These are phyloP conservation scores for Hypoxylon sp. DNA, from an alignment of 2,329 filamentous ascomycete genomes.

Conservation along the genomic window DNA sequence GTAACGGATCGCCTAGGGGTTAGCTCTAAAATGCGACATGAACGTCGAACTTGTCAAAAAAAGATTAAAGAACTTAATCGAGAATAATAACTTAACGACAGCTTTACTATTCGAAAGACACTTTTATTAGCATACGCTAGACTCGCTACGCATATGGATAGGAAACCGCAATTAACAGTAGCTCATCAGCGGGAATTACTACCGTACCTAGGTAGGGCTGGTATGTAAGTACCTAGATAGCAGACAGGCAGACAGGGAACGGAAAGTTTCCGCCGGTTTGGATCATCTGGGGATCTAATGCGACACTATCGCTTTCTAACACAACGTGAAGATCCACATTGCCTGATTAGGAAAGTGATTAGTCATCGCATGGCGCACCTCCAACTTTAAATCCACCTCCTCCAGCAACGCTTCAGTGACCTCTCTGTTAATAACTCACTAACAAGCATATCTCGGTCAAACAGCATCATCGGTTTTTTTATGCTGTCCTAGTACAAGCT, in stretches of 20 bases:
- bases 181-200: neutral
- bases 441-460: neutral
- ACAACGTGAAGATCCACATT: neutral
- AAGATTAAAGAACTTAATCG: neutral
- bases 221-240: too few relatives aligned
- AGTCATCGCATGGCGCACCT: conserved; percentile 1
- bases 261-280: neutral
- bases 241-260: too few relatives aligned
- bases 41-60: too few relatives aligned
- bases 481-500: neutral
- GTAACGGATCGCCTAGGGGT: too few relatives aligned
- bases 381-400: neutral
- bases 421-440: neutral
- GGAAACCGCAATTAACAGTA: neutral
- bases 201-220: too few relatives aligned
- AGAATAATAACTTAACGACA: neutral
- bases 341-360: conserved; percentile 10
- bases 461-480: too few relatives aligned
- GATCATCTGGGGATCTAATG: neutral
- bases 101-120: neutral
- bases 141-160: neutral
- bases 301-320: neutral
- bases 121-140: neutral
- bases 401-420: neutral
- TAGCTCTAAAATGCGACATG: too few relatives aligned